Evolutionary conservation across 352 stramenopile species (phyloP), one percentile per base, ranked within the genome.

Genomic region (Globisporangium lucens): DNA sequence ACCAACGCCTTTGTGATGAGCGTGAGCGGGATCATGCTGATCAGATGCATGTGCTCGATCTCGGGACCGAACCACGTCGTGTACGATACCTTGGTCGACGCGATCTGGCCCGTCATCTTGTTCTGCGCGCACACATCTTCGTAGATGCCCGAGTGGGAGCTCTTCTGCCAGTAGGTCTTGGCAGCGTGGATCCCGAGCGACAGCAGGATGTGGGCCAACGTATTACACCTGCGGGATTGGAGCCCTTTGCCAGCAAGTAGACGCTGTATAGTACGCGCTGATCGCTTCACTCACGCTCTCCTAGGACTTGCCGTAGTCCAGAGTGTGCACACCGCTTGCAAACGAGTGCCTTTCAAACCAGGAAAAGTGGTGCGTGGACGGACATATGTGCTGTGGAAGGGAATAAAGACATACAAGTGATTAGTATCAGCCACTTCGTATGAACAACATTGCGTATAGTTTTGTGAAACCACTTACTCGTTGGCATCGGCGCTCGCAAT

Each of bases 311-410:
- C 96, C 97, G 66, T 98, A 90, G 52, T 92, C 92, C 69, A 98
- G 86, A 56, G 85, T 83, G 78, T 99, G 99, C 30, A 99, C 76
- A 29, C 97, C 97, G 67, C 91, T 98, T 9, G 97, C 96, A 79
- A 97, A 99, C 58, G 93, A 98, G 72, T 99, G 95, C 52, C 94
- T 89, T 68, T 99, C 96, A 75, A 98, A 99, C 90, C 95, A 98
- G 63, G 97, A 98, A 69, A 98, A 98, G 74, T 98, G 94, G 30
- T 96, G 85, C 22, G 94, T 88, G 57, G 97, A 83, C 15, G 95
- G 93, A 61, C 89, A 98, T 90, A 91, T 4, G 66, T 75, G 65
- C 85, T 93, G 69, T 22, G 73, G 2, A 60, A 8, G 9, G 24
- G 24, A 61, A 29, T 1, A 17, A 1, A 49, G 13, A 6, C 70